Base-by-base conservation (phyloP, 805 yeast genomes). In the Phaffomyces antillensis region DNA sequence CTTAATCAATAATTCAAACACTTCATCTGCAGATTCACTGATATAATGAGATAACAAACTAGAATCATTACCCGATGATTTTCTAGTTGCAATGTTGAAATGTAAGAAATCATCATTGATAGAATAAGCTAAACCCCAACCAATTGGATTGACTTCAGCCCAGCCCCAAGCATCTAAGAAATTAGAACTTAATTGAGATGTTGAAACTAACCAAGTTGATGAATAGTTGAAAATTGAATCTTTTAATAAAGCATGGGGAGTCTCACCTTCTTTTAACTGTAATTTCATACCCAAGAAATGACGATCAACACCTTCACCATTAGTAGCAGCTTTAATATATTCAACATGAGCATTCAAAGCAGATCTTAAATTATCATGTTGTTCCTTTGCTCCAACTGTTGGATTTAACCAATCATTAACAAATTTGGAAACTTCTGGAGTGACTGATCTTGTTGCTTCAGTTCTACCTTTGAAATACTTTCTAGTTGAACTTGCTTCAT, bases 401-500 rank as follows among this genome's bases (percentile, higher is more conserved):
- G 77, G 68, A 58, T 79, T 70, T 54, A 81, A 72, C 87, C 95
- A 86, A 32, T 84, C 78, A 59, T 76, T 70, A 46, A 85, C 95
- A 65, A 89, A 86, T 31, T 70, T 69, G 40, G 76, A 70, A 24
- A 88, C 76, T 60, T 84, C 95, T 42, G 62, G 61, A 9, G 96
- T 81, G 11, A 87, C 96, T 5, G 88, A 70, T 59, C 99, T 77
- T 50, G 93, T 88, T 23, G 96, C 85, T 67, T 91, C 99, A 9
- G 98, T 91, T 64, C 99, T 79, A 45, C 99, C 99, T 58, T 77
- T 81, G 60, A 79, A 83, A 65, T 74, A 91, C 62, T 79, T 83
- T 65, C 98, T 80, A 2, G 97, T 91, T 18, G 98, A 87, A 3
- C 97, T 96, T 42, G 96, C 83, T 67, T 91, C 99, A 67, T 91